Evolutionary conservation across 164 flowering plant genomes (phyloP).

Genomic region (Malania oleifera): DNA sequence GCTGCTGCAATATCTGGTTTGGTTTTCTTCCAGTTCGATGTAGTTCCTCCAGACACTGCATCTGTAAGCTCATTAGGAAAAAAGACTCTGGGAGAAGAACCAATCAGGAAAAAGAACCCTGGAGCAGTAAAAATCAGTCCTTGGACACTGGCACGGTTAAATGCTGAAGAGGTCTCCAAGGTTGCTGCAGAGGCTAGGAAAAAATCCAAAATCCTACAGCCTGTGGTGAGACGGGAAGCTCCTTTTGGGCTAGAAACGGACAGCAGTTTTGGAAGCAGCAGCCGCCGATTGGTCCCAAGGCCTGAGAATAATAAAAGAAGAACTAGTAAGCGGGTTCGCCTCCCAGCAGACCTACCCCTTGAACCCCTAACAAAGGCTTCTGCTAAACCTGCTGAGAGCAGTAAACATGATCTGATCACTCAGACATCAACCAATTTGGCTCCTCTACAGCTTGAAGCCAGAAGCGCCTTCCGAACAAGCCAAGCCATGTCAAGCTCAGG

Average conservation of each 20-base stretch:
- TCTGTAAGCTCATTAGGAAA: slow-evolving; percentile 73
- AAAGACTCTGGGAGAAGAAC: slow-evolving; percentile 44
- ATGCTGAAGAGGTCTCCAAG: slow-evolving; percentile 85
- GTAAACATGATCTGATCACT: slow-evolving; percentile 18
- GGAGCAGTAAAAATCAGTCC: slow-evolving; percentile 82
- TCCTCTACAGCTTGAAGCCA: slow-evolving; percentile 80
- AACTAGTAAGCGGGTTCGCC: slow-evolving; percentile 50
- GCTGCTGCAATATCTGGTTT: slow-evolving; percentile 8
- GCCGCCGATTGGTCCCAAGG: slow-evolving; percentile 47
- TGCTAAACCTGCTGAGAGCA: slow-evolving; percentile 31
- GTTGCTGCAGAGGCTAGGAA: slow-evolving; percentile 89
- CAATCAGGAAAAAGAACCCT: slow-evolving; percentile 55
- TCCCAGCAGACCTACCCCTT: slow-evolving; percentile 60
- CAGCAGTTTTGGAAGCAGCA: slow-evolving; percentile 73
- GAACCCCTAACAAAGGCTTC: slow-evolving; percentile 36
- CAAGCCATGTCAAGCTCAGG: slow-evolving; percentile 52
- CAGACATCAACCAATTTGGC: slow-evolving; percentile 53
- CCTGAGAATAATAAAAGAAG: slow-evolving; percentile 53
- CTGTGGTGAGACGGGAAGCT: slow-evolving; percentile 49
- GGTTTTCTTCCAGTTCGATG: slow-evolving; percentile 72
- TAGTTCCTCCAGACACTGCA: slow-evolving; percentile 78
- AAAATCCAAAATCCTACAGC: slow-evolving; percentile 82
- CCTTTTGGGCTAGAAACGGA: slow-evolving; percentile 47
- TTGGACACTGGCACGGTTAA: slow-evolving; percentile 87
- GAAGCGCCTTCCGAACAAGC: slow-evolving; percentile 76